Conservation (phyloP, 2,329 filamentous ascomycete genomes). For the Cladosporium colombiae region DNA sequence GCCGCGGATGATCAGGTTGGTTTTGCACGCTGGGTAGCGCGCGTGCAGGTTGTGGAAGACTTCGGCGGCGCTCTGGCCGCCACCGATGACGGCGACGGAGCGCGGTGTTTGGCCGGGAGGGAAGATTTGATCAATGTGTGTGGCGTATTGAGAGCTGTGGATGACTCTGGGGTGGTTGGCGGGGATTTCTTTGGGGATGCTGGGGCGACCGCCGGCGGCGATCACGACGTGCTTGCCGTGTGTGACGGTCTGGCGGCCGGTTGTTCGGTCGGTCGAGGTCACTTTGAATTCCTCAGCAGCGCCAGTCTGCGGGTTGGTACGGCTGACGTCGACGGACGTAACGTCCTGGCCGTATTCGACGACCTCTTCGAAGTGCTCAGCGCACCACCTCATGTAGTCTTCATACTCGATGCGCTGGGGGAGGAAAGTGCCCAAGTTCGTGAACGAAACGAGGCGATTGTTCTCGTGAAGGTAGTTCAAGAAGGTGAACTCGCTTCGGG, state of each 20-base stretch:
- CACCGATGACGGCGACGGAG: conserved; percentile 81
- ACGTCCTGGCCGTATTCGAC: conserved; percentile 81
- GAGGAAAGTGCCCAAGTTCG: conserved; percentile 85
- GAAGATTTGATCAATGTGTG: conserved; percentile 62
- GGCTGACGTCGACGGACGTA: conserved; percentile 63
- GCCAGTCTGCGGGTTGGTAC: conserved; percentile 50
- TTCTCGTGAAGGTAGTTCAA: conserved; percentile 88
- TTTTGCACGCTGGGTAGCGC: conserved; percentile 78
- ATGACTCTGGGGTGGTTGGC: conserved; percentile 71
- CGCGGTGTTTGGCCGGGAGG: conserved; percentile 59
- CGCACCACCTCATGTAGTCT: conserved; percentile 93
- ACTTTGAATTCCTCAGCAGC: conserved; percentile 68
- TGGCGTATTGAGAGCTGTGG: conserved; percentile 85
- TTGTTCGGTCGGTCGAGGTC: conserved; percentile 61
- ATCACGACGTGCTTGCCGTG: conserved; percentile 69
- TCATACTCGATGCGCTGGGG: conserved; percentile 88
- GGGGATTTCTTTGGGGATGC: conserved; percentile 70
- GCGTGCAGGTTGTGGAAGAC: conserved; percentile 87
- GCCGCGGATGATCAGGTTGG: conserved; percentile 76
- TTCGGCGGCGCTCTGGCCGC: conserved; percentile 90
- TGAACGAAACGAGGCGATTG: conserved; percentile 81
- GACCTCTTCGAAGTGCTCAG: conserved; percentile 70
- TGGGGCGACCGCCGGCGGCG: conserved; percentile 67
- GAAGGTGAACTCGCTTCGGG: conserved; percentile 89
- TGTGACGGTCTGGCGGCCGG: conserved; percentile 56